Percentiles rank a stretch among this genome's conserved stretches.
Evolutionary conservation across 352 stramenopile species (phyloP).

Genomic region (Phytophthora hibernalis): DNA sequence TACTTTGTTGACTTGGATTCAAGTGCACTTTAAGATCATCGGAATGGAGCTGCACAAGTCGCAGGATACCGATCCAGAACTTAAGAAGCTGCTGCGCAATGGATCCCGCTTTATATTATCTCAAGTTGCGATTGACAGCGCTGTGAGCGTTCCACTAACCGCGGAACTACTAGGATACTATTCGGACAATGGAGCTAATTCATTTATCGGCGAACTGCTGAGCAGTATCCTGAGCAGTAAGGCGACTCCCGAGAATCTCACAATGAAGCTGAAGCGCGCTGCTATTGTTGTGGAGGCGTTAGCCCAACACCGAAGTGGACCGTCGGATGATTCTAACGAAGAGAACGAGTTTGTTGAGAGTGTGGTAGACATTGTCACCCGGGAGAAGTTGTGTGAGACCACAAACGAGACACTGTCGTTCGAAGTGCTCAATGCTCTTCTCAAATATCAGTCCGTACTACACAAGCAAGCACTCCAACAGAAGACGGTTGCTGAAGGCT

Average conservation of each 20-base stretch:
- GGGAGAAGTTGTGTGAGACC: slow-evolving; percentile 26
- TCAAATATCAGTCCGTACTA: slow-evolving; percentile 57
- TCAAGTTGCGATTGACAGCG: slow-evolving; percentile 26
- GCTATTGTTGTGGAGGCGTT: slow-evolving; percentile 48
- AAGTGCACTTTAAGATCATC: slow-evolving; percentile 35
- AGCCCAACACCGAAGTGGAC: slow-evolving; percentile 23
- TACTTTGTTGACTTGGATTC: slow-evolving; percentile 37
- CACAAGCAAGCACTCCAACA: slow-evolving; percentile 27
- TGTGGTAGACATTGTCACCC: slow-evolving; percentile 33
- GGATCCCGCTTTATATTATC: slow-evolving; percentile 31
- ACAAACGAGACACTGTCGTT: slow-evolving; percentile 42
- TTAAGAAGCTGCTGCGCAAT: slow-evolving; percentile 22
- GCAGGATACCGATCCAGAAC: not conserved
- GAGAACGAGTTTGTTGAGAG: slow-evolving; percentile 44
- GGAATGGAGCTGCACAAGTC: slow-evolving; percentile 24
- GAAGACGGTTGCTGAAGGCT: slow-evolving; percentile 1
- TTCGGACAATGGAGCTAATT: slow-evolving; percentile 27
- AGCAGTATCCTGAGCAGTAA: slow-evolving; percentile 13
- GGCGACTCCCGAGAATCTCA: slow-evolving; percentile 6
- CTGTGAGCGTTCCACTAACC: slow-evolving; percentile 29
- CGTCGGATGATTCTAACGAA: slow-evolving; percentile 23
- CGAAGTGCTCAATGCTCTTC: slow-evolving; percentile 51
- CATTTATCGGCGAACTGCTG: slow-evolving; percentile 51
- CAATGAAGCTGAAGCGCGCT: slow-evolving; percentile 31
- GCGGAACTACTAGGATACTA: slow-evolving; percentile 46